These are phyloP conservation scores for Cyclostephanos invisitatus DNA, from an alignment of 108 stramenopile species.

Conservation along the genomic window DNA sequence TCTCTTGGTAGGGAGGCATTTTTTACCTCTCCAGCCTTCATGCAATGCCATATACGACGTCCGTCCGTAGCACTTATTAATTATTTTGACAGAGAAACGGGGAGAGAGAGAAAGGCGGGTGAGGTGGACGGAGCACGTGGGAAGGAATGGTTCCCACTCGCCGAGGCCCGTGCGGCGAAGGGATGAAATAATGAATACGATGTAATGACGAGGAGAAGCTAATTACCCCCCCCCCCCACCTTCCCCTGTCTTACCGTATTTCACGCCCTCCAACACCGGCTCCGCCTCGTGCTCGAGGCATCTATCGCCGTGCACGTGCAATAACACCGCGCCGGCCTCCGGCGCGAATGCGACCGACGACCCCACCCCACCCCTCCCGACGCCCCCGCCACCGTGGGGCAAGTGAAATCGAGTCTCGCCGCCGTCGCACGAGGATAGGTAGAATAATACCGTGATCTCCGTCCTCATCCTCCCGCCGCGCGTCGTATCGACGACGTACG, in stretches of 20 bases:
- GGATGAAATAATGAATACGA: no score
- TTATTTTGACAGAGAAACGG: neutral
- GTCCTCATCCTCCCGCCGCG: slow-evolving; percentile 46
- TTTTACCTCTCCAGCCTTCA: no score
- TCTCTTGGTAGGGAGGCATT: no score
- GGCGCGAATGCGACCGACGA: slow-evolving; percentile 63
- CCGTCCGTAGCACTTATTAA: slow-evolving; percentile 31
- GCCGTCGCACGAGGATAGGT: slow-evolving; percentile 69
- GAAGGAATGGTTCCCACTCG: slow-evolving; percentile 47
- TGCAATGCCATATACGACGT: slow-evolving; percentile 33
- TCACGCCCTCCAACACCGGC: slow-evolving; percentile 70
- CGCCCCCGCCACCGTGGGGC: slow-evolving; percentile 4
- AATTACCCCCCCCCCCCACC: slow-evolving; percentile 40
- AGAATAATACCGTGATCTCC: slow-evolving; percentile 85
- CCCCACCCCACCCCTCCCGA: slow-evolving; percentile 10
- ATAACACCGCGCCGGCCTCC: slow-evolving; percentile 63
- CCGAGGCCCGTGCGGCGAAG: no score
- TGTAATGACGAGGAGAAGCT: no score
- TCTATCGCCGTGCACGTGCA: slow-evolving; percentile 87
- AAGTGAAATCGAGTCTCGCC: slow-evolving; percentile 81
- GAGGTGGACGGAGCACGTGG: neutral
- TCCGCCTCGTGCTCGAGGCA: slow-evolving; percentile 93
- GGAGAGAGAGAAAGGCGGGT: neutral
- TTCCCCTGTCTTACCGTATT: slow-evolving; percentile 78
- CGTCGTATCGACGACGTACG: slow-evolving; percentile 1